Base-by-base conservation (phyloP, 306 rosid genomes). In the Oemleria cerasiformis region DNA sequence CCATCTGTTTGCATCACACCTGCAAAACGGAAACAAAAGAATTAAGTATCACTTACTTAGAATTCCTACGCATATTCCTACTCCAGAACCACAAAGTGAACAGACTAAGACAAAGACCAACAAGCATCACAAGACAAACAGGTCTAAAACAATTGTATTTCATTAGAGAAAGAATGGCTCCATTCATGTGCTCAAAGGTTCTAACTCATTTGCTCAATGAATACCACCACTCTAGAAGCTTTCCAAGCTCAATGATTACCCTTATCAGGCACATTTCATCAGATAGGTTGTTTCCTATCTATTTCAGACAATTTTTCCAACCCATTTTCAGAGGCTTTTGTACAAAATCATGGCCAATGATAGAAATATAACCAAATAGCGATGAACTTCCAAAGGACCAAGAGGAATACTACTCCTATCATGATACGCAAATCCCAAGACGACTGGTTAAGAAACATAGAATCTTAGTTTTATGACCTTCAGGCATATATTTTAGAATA, bases 1-100 rank as follows among this genome's bases (percentile, higher is more conserved):
- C 97, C 97, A 74, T 89, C 97, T 12, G 97, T 89, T 73, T 87
- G 88, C 96, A 92, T 92, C 77, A 92, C 96, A 80, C 90, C 97
- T 92, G 83, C 71, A 50, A 55, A 67, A 73, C 58, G 61, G 63
- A 65, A 59, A 63, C 19, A 44, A 12, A 39, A 43, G 5, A 72
- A 74, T 41, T 48, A n/a, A 51, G 60, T 17, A 15, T 67, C 45
- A 63, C 70, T 68, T n/a, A 66, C 14, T 73, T n/a, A 61, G 54
- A 41, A 75, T 20, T 55, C 20, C 17, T 15, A 6, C 73, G 51
- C 7, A 6, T 13, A 36, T 17, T 59, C 56, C 25, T 39, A 3
- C 25, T 63, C 66, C 43, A 56, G 55, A 57, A 30, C 43, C 45
- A 44, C 20, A 9, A 19, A 71, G 11, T 17, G 30, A 67, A 65